Conservation (phyloP, 2,329 filamentous ascomycete genomes). For the Epichloe amarillans region DNA sequence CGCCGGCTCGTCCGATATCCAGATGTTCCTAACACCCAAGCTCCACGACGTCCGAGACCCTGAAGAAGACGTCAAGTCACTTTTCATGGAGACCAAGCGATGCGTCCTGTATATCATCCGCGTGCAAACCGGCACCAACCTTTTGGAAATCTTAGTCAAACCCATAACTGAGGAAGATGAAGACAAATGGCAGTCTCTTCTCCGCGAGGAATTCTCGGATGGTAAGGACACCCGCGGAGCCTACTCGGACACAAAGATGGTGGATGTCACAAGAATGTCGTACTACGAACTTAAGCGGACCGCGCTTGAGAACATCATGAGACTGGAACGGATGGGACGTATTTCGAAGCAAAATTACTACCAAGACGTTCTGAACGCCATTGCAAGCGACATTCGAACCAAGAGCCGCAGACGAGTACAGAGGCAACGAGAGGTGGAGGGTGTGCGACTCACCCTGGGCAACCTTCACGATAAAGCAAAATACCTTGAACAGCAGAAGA, state of each 20-base stretch:
- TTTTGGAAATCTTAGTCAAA: slow-evolving; percentile 92
- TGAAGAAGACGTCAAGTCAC: slow-evolving; percentile 76
- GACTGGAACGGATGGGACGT: slow-evolving; percentile 72
- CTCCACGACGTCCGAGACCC: slow-evolving; percentile 85
- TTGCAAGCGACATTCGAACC: slow-evolving; percentile 90
- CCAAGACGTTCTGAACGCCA: slow-evolving; percentile 95
- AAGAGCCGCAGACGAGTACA: slow-evolving; percentile 91
- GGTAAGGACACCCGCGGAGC: slow-evolving; percentile 60
- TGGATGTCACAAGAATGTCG: slow-evolving; percentile 78
- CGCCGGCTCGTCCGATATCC: slow-evolving; percentile 77
- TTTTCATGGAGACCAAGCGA: slow-evolving; percentile 97
- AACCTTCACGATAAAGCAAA: slow-evolving; percentile 76
- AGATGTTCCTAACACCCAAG: slow-evolving; percentile 79
- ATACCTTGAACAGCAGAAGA: slow-evolving; percentile 88
- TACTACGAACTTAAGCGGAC: slow-evolving; percentile 89
- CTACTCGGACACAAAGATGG: slow-evolving; percentile 79
- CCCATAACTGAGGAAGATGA: slow-evolving; percentile 81
- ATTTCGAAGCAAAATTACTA: slow-evolving; percentile 88
- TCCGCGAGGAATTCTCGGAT: slow-evolving; percentile 66
- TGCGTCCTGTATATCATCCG: slow-evolving; percentile 96
- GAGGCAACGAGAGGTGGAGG: slow-evolving; percentile 79
- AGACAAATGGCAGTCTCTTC: slow-evolving; percentile 67
- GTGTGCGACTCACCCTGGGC: slow-evolving; percentile 58
- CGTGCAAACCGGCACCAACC: slow-evolving; percentile 77
- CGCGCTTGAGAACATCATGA: slow-evolving; percentile 86